A percentile compares a stretch with the other conserved stretches of the same genome.
These are phyloP conservation scores for Penicillium polonicum DNA, from an alignment of 2,329 filamentous ascomycete species.

Conservation along the genomic window DNA sequence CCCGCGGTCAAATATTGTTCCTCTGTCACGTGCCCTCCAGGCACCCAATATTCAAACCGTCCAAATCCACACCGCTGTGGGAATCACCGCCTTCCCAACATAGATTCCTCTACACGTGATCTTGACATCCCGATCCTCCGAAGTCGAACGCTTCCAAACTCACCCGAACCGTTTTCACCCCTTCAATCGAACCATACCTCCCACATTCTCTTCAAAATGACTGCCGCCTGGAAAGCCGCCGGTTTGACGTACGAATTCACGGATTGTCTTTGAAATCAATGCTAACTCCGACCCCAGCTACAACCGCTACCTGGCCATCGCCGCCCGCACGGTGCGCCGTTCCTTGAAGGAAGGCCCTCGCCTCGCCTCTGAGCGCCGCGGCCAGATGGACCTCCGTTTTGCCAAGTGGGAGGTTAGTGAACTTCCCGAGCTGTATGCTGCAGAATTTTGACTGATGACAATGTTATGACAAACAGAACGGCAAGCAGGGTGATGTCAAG, in stretches of 20 bases:
- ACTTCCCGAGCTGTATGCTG: constrained; percentile 6
- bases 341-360: constrained; percentile 96
- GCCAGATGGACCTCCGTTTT: constrained; percentile 84
- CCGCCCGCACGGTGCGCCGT: constrained; percentile 89
- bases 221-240: constrained; percentile 97
- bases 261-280: constrained; percentile 7
- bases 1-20: accelerated
- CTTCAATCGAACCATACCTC: constrained; percentile 31
- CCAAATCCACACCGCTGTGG: background rate
- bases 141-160: constrained; percentile 35
- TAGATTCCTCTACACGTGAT: background rate
- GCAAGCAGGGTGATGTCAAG: constrained; percentile 89
- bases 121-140: constrained; percentile 33
- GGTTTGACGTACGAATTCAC: constrained; percentile 77
- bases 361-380: constrained; percentile 81
- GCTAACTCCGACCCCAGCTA: constrained; percentile 64
- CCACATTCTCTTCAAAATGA: constrained; percentile 65
- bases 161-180: constrained; percentile 31
- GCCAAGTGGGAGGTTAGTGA: constrained; percentile 84
- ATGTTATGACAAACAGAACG: constrained; percentile 63
- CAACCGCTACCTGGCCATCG: constrained; percentile 98
- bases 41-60: background rate
- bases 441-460: constrained; percentile 31
- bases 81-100: background rate
- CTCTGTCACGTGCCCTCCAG: accelerated